phyloP scores from a whole-genome alignment of 1,284 basidiomycete species.

The Leccinum angustisporum region DNA sequence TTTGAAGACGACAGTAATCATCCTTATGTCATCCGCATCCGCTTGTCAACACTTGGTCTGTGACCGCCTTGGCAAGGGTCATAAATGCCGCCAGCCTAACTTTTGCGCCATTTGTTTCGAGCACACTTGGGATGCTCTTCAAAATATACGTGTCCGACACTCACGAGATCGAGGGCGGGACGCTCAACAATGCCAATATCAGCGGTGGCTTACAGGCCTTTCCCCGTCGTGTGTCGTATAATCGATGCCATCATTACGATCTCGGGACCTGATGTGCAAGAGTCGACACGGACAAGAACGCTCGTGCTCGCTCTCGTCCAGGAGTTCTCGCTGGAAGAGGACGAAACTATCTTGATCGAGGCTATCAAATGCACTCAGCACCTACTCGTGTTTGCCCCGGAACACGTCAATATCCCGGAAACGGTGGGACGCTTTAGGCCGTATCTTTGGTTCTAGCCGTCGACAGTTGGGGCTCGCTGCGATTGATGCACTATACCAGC shows the following conservation, averaged over 20 bases:
- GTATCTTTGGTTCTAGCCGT: conserved; percentile 74
- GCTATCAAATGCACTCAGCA: conserved; percentile 96
- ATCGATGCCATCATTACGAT: conserved; percentile 93
- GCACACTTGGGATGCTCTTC: conserved; percentile 88
- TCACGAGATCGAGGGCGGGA: conserved; percentile 94
- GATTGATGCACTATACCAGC: conserved; percentile 94
- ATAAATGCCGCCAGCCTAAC: conserved; percentile 91
- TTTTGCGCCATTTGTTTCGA: conserved; percentile 87
- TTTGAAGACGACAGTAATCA: conserved; percentile 94
- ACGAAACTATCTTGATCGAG: conserved; percentile 89
- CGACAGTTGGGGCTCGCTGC: conserved; percentile 90
- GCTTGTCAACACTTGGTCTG: conserved; percentile 91
- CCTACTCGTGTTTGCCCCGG: conserved; percentile 92
- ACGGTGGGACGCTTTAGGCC: conserved; percentile 75
- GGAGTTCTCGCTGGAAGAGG: conserved; percentile 83
- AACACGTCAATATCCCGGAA: conserved; percentile 77
- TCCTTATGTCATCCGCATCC: conserved; percentile 99
- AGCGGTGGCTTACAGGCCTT: conserved; percentile 91
- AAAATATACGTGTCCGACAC: conserved; percentile 90
- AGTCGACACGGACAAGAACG: conserved; percentile 77
- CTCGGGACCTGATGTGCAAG: conserved; percentile 94
- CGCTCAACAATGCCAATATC: conserved; percentile 79
- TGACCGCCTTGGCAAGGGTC: conserved; percentile 84
- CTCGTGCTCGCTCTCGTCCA: conserved; percentile 85
- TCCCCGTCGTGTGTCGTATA: conserved; percentile 89